These are phyloP conservation scores for Aspergillus sp. DNA, from an alignment of 2,329 filamentous ascomycete species.

Conservation along the genomic window DNA sequence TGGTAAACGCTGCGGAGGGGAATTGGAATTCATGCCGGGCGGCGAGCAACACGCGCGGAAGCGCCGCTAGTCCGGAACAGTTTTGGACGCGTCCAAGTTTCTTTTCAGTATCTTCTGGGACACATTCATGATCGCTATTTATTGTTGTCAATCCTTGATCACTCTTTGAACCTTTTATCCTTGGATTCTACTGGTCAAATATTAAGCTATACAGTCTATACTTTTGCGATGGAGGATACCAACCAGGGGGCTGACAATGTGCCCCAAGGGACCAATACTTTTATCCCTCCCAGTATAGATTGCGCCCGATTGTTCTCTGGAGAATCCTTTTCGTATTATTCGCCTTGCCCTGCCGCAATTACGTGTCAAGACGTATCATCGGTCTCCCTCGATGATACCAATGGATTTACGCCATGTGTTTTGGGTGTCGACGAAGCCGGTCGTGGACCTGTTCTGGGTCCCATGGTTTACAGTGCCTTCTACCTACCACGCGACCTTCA, in stretches of 20 bases:
- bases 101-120: no score
- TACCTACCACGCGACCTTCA: slow-evolving; percentile 64
- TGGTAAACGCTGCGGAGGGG: slow-evolving; percentile 11
- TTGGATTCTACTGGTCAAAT: no score
- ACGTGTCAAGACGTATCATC: slow-evolving; percentile 36
- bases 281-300: slow-evolving; percentile 65
- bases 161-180: no score
- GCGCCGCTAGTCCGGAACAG: slow-evolving; percentile 30
- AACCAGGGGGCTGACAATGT: no score
- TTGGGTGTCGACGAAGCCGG: slow-evolving; percentile 93
- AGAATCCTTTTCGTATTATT: slow-evolving; percentile 68
- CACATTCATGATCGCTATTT: no score
- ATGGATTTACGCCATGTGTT: slow-evolving; percentile 58
- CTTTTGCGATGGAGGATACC: no score
- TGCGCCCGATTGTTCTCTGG: slow-evolving; percentile 54
- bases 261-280: background rate
- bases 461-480: slow-evolving; percentile 66
- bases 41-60: slow-evolving; percentile 16
- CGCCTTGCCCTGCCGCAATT: slow-evolving; percentile 60
- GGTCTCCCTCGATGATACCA: slow-evolving; percentile 21
- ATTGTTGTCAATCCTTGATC: no score
- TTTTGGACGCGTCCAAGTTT: slow-evolving; percentile 25
- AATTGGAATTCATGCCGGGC: slow-evolving; percentile 15
- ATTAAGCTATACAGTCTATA: no score
- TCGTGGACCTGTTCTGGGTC: slow-evolving; percentile 82